phyloP scores from a whole-genome alignment of 2,329 filamentous ascomycete species.

The Colletotrichum gloeosporioides region DNA sequence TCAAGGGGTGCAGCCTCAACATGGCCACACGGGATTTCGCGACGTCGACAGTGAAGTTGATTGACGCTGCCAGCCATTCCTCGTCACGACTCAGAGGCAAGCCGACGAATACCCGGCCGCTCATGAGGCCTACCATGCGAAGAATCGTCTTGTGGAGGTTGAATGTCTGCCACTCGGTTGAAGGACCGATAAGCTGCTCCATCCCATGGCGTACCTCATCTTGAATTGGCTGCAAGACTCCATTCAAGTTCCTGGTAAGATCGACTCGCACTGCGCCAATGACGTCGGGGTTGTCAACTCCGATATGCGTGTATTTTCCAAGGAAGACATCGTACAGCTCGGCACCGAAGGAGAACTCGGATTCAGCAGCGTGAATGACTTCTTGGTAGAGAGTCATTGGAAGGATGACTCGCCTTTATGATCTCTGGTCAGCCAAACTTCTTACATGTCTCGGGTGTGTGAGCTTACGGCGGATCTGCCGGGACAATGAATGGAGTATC shows the following conservation, averaged over 20 bases:
- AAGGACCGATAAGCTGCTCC: not conserved
- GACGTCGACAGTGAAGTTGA: slow-evolving; percentile 29
- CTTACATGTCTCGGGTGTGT: not conserved
- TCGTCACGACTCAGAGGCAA: slow-evolving; percentile 30
- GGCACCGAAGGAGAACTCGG: slow-evolving; percentile 3
- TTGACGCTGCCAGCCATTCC: slow-evolving; percentile 30
- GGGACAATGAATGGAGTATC: slow-evolving; percentile 11
- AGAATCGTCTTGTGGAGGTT: slow-evolving; percentile 25
- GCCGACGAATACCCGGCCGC: slow-evolving; percentile 34
- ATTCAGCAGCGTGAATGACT: slow-evolving; percentile 6
- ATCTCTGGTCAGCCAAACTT: not conserved
- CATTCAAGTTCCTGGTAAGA: not conserved
- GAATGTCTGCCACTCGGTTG: slow-evolving; percentile 25
- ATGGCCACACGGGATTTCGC: not conserved
- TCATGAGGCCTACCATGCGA: slow-evolving; percentile 30
- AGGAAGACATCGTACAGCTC: slow-evolving; percentile 23
- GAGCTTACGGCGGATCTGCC: not conserved
- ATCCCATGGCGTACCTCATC: slow-evolving; percentile 15
- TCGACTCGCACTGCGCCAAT: slow-evolving; percentile 12
- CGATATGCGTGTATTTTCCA: slow-evolving; percentile 21
- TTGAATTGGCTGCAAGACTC: slow-evolving; percentile 1
- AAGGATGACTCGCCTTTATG: not conserved
- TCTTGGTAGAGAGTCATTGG: slow-evolving; percentile 15
- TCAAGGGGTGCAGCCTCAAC: not conserved
- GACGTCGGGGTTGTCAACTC: not conserved